Conservation (phyloP, 2,329 filamentous ascomycete species). For the Sarocladium kiliense region DNA sequence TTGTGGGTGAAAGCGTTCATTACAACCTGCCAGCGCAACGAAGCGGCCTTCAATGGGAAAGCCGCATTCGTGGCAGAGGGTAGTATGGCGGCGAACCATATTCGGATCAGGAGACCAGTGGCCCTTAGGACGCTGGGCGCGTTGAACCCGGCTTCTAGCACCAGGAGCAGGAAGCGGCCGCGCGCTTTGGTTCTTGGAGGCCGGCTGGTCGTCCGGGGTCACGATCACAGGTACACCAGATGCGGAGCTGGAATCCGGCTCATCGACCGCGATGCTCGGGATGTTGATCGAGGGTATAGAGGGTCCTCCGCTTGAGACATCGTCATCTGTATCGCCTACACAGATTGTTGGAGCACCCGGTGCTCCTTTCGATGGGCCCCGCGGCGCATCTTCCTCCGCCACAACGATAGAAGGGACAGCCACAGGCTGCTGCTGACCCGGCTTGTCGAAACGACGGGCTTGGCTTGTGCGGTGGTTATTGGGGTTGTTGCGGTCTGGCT, state of each 20-base stretch:
- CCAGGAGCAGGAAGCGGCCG: constrained; percentile 42
- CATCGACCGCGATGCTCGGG: constrained; percentile 45
- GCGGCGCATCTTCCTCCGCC: constrained; percentile 39
- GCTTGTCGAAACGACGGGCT: constrained; percentile 17
- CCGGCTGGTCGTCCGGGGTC: constrained; percentile 35
- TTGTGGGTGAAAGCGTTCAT: constrained; percentile 80
- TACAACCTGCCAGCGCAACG: constrained; percentile 69
- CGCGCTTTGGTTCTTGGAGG: constrained; percentile 13
- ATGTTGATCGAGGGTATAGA: constrained; percentile 33
- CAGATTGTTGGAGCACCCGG: constrained; percentile 30
- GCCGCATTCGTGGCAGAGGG: constrained; percentile 78
- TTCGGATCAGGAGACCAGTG: constrained; percentile 56
- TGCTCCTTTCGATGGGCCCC: constrained; percentile 21
- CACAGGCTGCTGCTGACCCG: constrained; percentile 29
- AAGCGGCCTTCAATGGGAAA: constrained; percentile 86
- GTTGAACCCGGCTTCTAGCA: constrained; percentile 21
- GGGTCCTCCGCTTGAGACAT: constrained; percentile 10
- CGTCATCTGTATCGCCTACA: constrained; percentile 24
- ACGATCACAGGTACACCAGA: constrained; percentile 44
- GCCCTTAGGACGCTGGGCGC: constrained; percentile 37
- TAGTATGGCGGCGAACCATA: constrained; percentile 47
- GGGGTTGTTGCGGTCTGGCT: constrained; percentile 29
- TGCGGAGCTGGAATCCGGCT: constrained; percentile 27
- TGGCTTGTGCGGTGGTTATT: constrained; percentile 14
- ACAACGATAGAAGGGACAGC: constrained; percentile 50